Evolutionary conservation across 2,329 filamentous ascomycete genomes (phyloP), one percentile per base, ranked within the genome.

Genomic region (Catunica adiposa): DNA sequence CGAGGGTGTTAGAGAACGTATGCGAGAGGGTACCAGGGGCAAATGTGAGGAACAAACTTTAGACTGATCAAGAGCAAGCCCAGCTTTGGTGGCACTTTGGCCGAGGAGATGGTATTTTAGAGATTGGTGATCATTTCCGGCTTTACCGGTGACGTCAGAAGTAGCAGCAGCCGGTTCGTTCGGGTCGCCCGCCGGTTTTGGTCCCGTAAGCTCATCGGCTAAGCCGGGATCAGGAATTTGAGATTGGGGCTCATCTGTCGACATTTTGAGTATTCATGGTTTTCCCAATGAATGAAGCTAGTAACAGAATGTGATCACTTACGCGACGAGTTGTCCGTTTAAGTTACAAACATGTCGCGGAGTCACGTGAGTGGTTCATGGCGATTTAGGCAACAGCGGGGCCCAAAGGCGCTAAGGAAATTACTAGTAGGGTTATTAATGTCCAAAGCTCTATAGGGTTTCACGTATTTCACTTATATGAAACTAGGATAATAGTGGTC

Each of bases 71-170:
- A 97, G 90, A 15, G 79, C 88, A 66, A 97, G 89, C 1, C 92
- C 92, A 29, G 89, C 86, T 68, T 98, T 98, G 22, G 89, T 90
- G 54, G 97, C 72, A 4, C 89, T 96, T 0, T 89, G 90, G 0
- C 92, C 92, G 0, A 97, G 75, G 0, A 97, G 77, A 56, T 84
- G 84, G 67, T 97, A 94, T 64, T 95, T 96, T 56, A 97, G 75
- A 3, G 85, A 89, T 2, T 71, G 67, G 48, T 76, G 72, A 17
- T 67, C 62, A 25, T 46, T 50, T 23, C 9, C 26, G 22, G 22
- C 7, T 17, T 44, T 44, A n/a, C 8, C 20, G 8, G 22, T 26
- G 44, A 48, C 44, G 44, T 48, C 44, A 48, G 22, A 48, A 2
- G 44, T 8, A 23, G 8, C 22, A 3, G 17, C 8, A 17, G 15